Evolutionary conservation across 345 rosid genomes (phyloP).

Genomic region (Toxicodendron radicans): DNA sequence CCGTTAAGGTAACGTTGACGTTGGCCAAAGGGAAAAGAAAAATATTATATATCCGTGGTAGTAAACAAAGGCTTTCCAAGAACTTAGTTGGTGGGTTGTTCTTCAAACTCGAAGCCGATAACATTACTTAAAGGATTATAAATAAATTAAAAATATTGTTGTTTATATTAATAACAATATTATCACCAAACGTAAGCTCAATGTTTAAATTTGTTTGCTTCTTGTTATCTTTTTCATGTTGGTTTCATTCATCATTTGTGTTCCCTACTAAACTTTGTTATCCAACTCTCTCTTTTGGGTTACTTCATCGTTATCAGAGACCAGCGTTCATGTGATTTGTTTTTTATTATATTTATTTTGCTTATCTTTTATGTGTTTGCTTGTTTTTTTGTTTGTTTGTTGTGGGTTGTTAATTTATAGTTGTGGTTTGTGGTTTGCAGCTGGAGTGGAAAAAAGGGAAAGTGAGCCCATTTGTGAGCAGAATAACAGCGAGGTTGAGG

Average conservation of each 20-base stretch:
- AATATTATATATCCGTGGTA: no score
- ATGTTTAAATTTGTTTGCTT: conserved; percentile 15
- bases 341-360: neutral
- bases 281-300: neutral
- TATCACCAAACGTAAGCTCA: conserved; percentile 41
- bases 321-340: neutral
- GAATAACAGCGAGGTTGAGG: conserved; percentile 40
- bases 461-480: conserved; percentile 61
- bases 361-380: conserved; percentile 15
- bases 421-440: conserved; percentile 30
- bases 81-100: conserved; percentile 33
- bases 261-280: neutral
- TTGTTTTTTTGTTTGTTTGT: conserved; percentile 7
- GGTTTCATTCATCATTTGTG: conserved; percentile 7
- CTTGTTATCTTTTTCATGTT: neutral
- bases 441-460: conserved; percentile 66
- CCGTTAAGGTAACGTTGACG: no score
- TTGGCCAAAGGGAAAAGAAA: no score
- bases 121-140: conserved; percentile 9
- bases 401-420: neutral
- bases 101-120: conserved; percentile 49
- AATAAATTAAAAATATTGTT: neutral
- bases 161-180: conserved; percentile 2
- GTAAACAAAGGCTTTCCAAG: conserved; percentile 22
- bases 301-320: neutral